Base-by-base conservation (phyloP, 768 basidiomycete genomes). In the Rhodotorula kratochvilovae region DNA sequence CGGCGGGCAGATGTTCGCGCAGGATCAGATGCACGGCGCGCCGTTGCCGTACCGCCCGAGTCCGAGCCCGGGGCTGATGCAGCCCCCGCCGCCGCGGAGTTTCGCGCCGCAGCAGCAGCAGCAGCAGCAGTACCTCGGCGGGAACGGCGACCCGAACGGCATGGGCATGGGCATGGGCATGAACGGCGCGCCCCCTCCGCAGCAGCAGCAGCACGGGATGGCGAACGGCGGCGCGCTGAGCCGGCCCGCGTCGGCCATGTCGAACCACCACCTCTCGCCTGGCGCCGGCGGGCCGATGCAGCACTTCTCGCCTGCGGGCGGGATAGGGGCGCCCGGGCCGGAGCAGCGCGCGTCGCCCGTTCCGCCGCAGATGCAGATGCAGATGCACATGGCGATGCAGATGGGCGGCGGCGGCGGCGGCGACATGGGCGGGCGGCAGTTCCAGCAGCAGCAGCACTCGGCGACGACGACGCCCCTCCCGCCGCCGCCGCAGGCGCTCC, bases 181-280 rank as follows among this genome's bases (percentile, higher is more conserved):
- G 46, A 59, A 63, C 50, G 36, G 25, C n/a, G 43, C 5, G 1
- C 19, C 56, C 8, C 60, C 5, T 0, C 19, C 46, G 16, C 60
- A 61, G 45, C 45, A 46, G 12, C 48, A 25, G 48, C 48, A 50
- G 23, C 48, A 5, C 61, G 62, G 50, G 31, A 46, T 57, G 25
- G 46, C 45, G 27, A 62, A 55, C 31, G 58, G 42, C 60, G 72
- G 73, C 7, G 16, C n/a, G 39, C 31, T 53, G 39, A 71, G 69
- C 45, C 69, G 73, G 19, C 73, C 73, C 13, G 36, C 66, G 4
- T 74, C 73, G 17, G 63, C 73, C 5, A 69, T 69, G 0, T 70
- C 69, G 43, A 70, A 74, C 51, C 67, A 66, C 43, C 63, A 67
- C 61, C 60, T 71, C 17, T 55, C 54, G 33, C 36, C 36, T 50